Conservation (phyloP, 2,329 filamentous ascomycete species). For the Clonostachys sp. region DNA sequence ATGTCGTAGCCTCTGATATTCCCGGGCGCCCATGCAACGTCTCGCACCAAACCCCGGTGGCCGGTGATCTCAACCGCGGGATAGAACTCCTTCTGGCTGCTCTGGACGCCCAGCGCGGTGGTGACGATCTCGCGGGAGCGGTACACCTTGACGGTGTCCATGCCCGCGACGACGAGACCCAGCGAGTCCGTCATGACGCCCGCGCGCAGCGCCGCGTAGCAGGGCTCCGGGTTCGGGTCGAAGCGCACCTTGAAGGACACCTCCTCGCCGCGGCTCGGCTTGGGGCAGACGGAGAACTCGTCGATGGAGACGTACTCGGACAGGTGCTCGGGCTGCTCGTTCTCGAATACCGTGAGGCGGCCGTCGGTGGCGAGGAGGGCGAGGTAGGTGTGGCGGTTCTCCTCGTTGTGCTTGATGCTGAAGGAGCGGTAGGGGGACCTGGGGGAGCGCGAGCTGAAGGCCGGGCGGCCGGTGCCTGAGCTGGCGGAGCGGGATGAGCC, state of each 20-base stretch:
- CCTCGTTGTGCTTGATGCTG: constrained; percentile 78
- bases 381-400: constrained; percentile 76
- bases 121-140: constrained; percentile 61
- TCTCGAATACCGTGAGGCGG: constrained; percentile 75
- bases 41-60: constrained; percentile 74
- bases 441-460: constrained; percentile 53
- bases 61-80: constrained; percentile 71
- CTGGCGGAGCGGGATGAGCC: constrained; percentile 33
- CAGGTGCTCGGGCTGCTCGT: constrained; percentile 77
- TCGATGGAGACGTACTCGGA: constrained; percentile 73
- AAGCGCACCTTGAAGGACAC: constrained; percentile 82
- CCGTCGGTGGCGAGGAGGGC: constrained; percentile 83
- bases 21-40: constrained; percentile 88
- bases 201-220: constrained; percentile 72
- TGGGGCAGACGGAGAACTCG: constrained; percentile 67
- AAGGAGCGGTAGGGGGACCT: constrained; percentile 68
- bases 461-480: constrained; percentile 33
- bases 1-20: constrained; percentile 88
- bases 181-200: constrained; percentile 78
- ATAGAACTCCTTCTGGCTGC: constrained; percentile 74
- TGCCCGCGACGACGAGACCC: constrained; percentile 78
- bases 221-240: constrained; percentile 80
- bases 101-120: constrained; percentile 43
- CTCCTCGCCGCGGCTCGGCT: constrained; percentile 76
- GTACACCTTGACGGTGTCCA: constrained; percentile 80